Conservation (phyloP, 805 yeast genomes). For the Saccharomycopsis sp. region DNA sequence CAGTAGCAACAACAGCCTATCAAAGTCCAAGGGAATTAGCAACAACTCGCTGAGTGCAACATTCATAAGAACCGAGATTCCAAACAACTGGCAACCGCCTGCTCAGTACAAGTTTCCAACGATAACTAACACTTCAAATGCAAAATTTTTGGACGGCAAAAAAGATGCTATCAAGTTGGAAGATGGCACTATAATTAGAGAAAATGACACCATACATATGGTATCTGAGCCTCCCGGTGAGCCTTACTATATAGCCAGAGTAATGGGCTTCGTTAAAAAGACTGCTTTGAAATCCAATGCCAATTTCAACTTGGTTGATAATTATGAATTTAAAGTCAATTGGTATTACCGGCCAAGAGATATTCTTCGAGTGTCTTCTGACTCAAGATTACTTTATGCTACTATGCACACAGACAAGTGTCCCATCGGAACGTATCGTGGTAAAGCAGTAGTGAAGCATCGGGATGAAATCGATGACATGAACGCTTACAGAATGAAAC, state of each 20-base stretch:
- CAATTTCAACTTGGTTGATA: slow-evolving; percentile 38
- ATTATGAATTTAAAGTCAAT: slow-evolving; percentile 59
- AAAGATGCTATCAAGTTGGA: slow-evolving; percentile 16
- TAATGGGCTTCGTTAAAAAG: slow-evolving; percentile 58
- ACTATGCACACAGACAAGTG: slow-evolving; percentile 82
- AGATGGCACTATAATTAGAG: slow-evolving; percentile 21
- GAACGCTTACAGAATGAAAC: slow-evolving; percentile 43
- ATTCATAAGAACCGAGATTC: slow-evolving; percentile 6
- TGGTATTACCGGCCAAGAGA: slow-evolving; percentile 91
- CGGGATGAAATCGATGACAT: slow-evolving; percentile 54
- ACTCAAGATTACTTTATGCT: slow-evolving; percentile 70
- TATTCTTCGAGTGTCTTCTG: slow-evolving; percentile 55
- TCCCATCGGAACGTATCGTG: slow-evolving; percentile 67
- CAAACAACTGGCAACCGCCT: slow-evolving; percentile 20
- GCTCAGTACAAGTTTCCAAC: slow-evolving; percentile 8
- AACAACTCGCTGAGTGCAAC: too few relatives aligned
- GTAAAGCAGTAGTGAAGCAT: slow-evolving; percentile 63
- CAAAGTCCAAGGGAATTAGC: too few relatives aligned
- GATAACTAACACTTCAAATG: slow-evolving; percentile 4
- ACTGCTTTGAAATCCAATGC: slow-evolving; percentile 23
- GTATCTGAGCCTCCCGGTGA: slow-evolving; percentile 90
- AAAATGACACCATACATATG: slow-evolving; percentile 63
- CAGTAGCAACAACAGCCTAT: too few relatives aligned
- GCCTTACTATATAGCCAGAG: slow-evolving; percentile 82
- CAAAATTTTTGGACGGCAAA: slow-evolving; percentile 3